Conservation (phyloP, 163 green algal species). For the Smithsoniella earleae region DNA sequence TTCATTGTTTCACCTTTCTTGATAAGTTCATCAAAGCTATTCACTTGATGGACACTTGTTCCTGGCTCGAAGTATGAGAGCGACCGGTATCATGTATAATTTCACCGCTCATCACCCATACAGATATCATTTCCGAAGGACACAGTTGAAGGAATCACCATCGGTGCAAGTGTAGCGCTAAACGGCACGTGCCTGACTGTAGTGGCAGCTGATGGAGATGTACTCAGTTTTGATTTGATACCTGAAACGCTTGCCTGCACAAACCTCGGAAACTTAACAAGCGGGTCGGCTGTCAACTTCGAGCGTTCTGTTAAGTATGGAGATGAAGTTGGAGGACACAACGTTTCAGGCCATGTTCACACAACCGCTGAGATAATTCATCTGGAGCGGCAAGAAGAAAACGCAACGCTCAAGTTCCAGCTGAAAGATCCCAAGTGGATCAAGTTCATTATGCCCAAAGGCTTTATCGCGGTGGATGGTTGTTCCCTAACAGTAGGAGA, state of each 20-base stretch:
- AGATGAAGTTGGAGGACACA: conserved; percentile 95
- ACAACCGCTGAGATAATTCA: conserved; percentile 56
- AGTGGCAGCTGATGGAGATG: conserved; percentile 41
- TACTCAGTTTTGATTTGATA: conserved; percentile 77
- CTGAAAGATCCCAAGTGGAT: conserved; percentile 62
- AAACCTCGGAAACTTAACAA: conserved; percentile 69
- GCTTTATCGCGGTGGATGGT: conserved; percentile 91
- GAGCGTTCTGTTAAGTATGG: conserved; percentile 78
- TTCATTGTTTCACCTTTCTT: not conserved
- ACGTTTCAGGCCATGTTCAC: conserved; percentile 83
- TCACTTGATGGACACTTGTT: not conserved
- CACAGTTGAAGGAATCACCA: conserved; percentile 45
- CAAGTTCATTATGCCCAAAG: conserved; percentile 95
- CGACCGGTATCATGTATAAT: not conserved
- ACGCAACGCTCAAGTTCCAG: conserved; percentile 59
- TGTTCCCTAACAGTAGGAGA: conserved; percentile 86
- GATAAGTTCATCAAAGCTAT: not conserved
- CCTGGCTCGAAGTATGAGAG: no score
- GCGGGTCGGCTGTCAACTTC: conserved; percentile 71
- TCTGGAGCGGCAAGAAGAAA: conserved; percentile 61
- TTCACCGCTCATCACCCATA: not conserved
- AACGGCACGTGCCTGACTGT: conserved; percentile 98
- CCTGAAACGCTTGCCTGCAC: conserved; percentile 82
- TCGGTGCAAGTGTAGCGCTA: conserved; percentile 86
- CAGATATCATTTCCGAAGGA: conserved; percentile 51